Evolutionary conservation across 2,329 filamentous ascomycete species (phyloP), one percentile per base, ranked within the genome.

Genomic region (Aureobasidium musti): DNA sequence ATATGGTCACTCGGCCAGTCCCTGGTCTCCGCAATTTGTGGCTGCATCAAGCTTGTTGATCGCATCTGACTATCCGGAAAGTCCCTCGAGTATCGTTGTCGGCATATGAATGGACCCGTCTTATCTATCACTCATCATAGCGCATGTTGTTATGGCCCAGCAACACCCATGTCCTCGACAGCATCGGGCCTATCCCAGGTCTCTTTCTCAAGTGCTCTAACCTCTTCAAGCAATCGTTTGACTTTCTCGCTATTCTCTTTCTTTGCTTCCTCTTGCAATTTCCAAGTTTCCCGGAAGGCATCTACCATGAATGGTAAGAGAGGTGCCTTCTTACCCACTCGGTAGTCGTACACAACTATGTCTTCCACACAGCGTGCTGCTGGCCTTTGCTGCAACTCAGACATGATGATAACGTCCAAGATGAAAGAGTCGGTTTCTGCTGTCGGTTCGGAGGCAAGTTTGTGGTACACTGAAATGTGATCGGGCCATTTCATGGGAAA

Each of bases 401-500:
- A 96, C 19, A 96, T 75, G 59, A 97, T 86, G 68, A 88, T 70
- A 4, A 85, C 86, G 68, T 88, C 83, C 26, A 87, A 78, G 63
- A 85, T 76, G 69, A 94, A 84, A 23, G 84, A 83, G 67, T 84
- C 82, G 6, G 79, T 80, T 10, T 76, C 73, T 50, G 75, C 74
- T 59, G 77, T 76, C 3, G 87, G 89, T 67, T 82, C 77, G 28
- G 78, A 76, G 2, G 83, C 79, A 14, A 97, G 84, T 75, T 89
- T 93, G 79, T 97, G 92, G 72, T 94, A 89, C 23, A 95, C 91
- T 0, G 90, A 92, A 69, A 96, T 86, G 57, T 85, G 84, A 76
- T 97, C 92, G 0, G 92, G 92, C 77, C 86, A 52, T n/a, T 30
- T 52, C 49, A 52, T 52, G 17, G 49, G 49, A 5, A 96, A 92